Evolutionary conservation across 176 grass and related monocot species (phyloP).

Genomic region (Oryza meyeriana): DNA sequence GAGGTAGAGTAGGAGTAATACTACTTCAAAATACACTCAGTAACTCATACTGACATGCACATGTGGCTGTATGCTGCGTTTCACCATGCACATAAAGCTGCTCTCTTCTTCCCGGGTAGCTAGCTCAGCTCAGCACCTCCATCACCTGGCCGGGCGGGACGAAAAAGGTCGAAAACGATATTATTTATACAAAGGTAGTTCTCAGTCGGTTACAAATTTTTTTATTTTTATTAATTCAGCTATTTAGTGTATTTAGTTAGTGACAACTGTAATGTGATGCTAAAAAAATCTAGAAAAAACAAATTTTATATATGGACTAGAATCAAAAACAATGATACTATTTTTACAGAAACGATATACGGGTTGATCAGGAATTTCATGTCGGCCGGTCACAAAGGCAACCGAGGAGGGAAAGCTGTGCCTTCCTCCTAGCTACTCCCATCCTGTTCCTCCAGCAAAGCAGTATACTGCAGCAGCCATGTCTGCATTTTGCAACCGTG

Average conservation of each 20-base stretch:
- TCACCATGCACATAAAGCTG: not conserved
- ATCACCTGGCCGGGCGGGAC: not conserved
- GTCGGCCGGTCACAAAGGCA: not conserved
- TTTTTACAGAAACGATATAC: too few relatives aligned
- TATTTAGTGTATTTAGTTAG: too few relatives aligned
- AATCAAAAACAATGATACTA: too few relatives aligned
- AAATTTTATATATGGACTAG: too few relatives aligned
- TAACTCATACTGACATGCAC: not conserved
- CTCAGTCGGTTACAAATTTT: too few relatives aligned
- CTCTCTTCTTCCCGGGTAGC: not conserved
- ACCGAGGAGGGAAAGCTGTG: slow-evolving; percentile 13
- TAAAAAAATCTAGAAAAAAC: too few relatives aligned
- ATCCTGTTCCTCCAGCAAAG: not conserved
- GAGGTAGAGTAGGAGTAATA: not conserved
- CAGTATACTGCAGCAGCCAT: not conserved
- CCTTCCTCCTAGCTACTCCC: not conserved
- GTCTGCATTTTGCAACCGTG: slow-evolving; percentile 1
- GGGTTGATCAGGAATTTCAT: too few relatives aligned
- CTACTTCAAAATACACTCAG: not conserved
- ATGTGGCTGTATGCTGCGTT: not conserved
- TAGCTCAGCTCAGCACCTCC: not conserved
- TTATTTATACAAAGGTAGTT: too few relatives aligned
- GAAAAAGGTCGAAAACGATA: too few relatives aligned
- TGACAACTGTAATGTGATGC: too few relatives aligned
- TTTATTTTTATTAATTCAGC: too few relatives aligned